These are phyloP conservation scores for Chaetomidium leptoderma DNA, from an alignment of 495 filamentous ascomycete species.

Conservation along the genomic window DNA sequence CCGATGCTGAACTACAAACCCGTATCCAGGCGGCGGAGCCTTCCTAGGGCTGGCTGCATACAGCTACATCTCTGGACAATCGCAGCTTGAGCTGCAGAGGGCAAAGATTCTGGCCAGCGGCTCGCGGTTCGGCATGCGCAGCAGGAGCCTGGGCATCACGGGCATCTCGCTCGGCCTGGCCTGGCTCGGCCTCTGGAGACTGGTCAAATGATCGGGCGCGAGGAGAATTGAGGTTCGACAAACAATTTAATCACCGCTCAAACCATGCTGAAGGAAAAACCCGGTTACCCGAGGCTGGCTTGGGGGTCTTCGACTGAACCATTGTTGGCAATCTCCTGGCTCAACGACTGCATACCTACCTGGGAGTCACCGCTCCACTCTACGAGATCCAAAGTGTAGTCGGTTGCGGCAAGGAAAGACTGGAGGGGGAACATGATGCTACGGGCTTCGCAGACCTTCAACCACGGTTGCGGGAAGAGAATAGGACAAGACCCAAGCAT, in stretches of 20 bases:
- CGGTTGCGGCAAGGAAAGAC: background rate
- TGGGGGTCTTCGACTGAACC: no score
- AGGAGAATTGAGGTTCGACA: background rate
- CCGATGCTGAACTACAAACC: background rate
- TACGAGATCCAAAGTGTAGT: background rate
- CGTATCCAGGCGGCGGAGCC: constrained; percentile 59
- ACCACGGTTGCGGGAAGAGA: background rate
- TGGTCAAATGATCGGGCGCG: constrained; percentile 28
- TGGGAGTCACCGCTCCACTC: no score
- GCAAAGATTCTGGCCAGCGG: constrained; percentile 64
- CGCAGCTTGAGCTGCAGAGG: constrained; percentile 66
- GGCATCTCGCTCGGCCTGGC: constrained; percentile 66
- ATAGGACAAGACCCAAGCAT: no score
- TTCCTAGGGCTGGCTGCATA: constrained; percentile 89
- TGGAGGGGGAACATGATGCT: background rate
- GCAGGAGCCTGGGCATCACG: constrained; percentile 63
- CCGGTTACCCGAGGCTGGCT: no score
- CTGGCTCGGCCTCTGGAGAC: constrained; percentile 57
- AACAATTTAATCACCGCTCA: constrained; percentile 2
- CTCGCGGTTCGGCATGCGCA: constrained; percentile 72
- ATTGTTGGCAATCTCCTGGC: no score
- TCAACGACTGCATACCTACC: no score
- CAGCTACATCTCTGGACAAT: constrained; percentile 75
- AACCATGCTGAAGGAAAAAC: background rate
- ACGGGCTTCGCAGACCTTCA: background rate